phyloP scores from a whole-genome alignment of 129 eudicot species.

The Rutidosis leptorrhynchoides region DNA sequence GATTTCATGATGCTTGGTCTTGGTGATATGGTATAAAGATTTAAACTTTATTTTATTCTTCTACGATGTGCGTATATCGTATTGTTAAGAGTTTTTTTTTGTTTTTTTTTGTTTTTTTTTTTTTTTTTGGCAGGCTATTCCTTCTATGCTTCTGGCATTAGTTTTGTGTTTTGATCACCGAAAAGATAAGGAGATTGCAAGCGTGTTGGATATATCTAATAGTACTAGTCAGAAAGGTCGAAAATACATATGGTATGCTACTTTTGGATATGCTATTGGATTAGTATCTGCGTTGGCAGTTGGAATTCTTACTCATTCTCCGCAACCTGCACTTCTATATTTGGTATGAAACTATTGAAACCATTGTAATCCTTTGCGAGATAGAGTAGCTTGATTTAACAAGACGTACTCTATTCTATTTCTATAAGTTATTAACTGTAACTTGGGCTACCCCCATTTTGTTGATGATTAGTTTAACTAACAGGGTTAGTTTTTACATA shows the following conservation, averaged over 20 bases:
- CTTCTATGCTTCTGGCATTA: constrained; percentile 94
- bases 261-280: constrained; percentile 78
- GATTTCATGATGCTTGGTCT: constrained; percentile 99
- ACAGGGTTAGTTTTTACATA: not conserved
- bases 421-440: not conserved
- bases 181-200: constrained; percentile 50
- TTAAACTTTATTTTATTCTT: not conserved
- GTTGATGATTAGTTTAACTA: not conserved
- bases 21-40: constrained; percentile 78
- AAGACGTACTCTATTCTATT: not conserved
- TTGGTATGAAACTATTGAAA: constrained; percentile 47
- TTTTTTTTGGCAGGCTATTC: constrained; percentile 77
- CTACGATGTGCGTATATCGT: not conserved
- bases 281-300: constrained; percentile 78
- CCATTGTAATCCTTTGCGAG: not conserved
- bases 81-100: constrained; percentile 10
- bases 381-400: constrained; percentile 5
- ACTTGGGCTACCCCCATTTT: not conserved
- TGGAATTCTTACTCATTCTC: constrained; percentile 84
- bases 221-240: constrained; percentile 56
- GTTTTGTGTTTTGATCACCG: constrained; percentile 87
- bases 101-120: constrained; percentile 28
- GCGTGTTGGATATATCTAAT: constrained; percentile 51
- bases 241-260: constrained; percentile 84
- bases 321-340: constrained; percentile 97